Percentiles rank a stretch among this genome's conserved stretches.
These are phyloP conservation scores for Colletotrichum sp. DNA, from an alignment of 2,329 filamentous ascomycete genomes.

Conservation along the genomic window DNA sequence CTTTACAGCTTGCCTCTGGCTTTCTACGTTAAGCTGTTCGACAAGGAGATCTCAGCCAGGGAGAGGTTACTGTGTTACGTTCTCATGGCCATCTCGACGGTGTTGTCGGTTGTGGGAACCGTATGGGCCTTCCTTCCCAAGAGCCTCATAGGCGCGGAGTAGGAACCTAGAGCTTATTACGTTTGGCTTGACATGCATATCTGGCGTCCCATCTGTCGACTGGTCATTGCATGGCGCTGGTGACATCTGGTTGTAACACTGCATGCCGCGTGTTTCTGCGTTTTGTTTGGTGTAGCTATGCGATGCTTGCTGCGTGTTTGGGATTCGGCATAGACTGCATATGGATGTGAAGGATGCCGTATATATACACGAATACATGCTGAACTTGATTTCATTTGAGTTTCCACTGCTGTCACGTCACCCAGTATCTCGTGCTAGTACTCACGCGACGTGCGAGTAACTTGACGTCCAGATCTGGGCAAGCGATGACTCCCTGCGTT, in stretches of 20 bases:
- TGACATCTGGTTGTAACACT: background rate
- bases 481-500: background rate
- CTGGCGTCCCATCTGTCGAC: background rate
- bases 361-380: background rate
- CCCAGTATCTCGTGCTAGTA: background rate
- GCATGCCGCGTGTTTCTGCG: background rate
- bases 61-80: constrained; percentile 73
- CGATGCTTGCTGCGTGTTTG: background rate
- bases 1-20: constrained; percentile 71
- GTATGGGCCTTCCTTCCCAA: constrained; percentile 89
- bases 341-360: background rate
- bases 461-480: background rate
- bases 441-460: background rate
- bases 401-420: background rate
- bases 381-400: background rate
- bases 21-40: constrained; percentile 92
- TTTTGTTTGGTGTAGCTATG: background rate
- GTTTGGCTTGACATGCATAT: background rate
- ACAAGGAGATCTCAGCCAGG: constrained; percentile 65
- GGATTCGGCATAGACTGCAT: background rate
- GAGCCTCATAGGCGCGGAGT: constrained; percentile 66
- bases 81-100: constrained; percentile 71
- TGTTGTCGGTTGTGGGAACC: constrained; percentile 79
- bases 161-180: background rate
- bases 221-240: background rate